Evolutionary conservation across 2,329 filamentous ascomycete species (phyloP), one percentile per base, ranked within the genome.

Genomic region (Lachnellula hyalina): DNA sequence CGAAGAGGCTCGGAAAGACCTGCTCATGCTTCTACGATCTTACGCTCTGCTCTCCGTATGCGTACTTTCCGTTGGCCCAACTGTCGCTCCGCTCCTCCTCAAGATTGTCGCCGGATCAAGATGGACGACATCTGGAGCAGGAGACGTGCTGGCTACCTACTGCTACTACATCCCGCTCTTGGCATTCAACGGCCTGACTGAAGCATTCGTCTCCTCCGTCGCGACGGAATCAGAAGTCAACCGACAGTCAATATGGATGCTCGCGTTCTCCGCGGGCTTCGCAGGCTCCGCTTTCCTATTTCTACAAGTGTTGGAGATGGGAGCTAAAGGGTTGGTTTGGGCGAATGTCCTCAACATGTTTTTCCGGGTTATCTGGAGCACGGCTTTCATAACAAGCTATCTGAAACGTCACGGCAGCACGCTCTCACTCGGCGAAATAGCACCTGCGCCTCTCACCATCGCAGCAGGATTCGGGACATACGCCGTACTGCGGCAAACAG

Each of bases 131-230:
- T 85, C 86, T 0, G 87, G 87, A 44, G 90, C 92, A 0, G 85
- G 86, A 5, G 71, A 79, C 8, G 86, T 94, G 3, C 78, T 99
- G 6, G 84, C 86, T 0, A 80, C 80, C 0, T 99, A 96, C 72
- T 92, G 90, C 74, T 91, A 90, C 71, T 97, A 96, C 73, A 89
- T 99, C 56, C 94, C 94, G 0, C 84, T 97, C 25, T 80, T 97
- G 4, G 94, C 93, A 3, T 75, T 96, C 64, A 99, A 99, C 67
- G 94, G 94, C 50, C 83, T 97, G 21, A 84, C 87, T 1, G 94
- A 99, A 73, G 90, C 91, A 0, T 97, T 99, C 65, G 92, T 97
- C 15, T 86, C 92, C 0, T 90, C 90, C 2, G 89, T 95, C 1
- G 92, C 93, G 0, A 86, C 82, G 0, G 81, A 90, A 59, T 72